Evolutionary conservation across 2,329 filamentous ascomycete species (phyloP), one percentile per base, ranked within the genome.

Genomic region (Meredithiella fracta): DNA sequence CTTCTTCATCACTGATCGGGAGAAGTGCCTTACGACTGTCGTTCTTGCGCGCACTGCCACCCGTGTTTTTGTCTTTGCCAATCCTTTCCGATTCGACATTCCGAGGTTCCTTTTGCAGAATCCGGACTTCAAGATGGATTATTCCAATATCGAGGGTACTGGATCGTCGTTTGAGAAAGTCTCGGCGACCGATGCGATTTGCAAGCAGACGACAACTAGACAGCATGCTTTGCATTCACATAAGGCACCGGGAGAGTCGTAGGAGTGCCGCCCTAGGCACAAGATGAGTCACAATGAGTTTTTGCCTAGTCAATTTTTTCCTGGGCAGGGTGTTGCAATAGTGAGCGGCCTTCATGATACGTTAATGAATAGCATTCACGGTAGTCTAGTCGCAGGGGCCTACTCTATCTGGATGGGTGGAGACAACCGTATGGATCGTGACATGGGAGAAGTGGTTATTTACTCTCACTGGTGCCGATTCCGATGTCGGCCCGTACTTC

Each of bases 381-480:
- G 51, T 4, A 40, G 54, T n/a, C 42, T 31, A 25, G 5, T 58
- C 22, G 14, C 51, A 11, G 56, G 56, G 15, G 52, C 52, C 17
- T 58, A 51, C 15, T 58, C 56, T 14, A 58, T 58, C 47, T 58
- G 56, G 56, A 47, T 58, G 17, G 56, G 56, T 23, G 56, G 56
- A 11, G 56, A 58, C 31, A 58, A 58, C 37, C 51, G 53, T 26
- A 53, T 53, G 20, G 56, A 58, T 26, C 47, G 38, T 25, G 56
- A 58, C 20, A 51, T 58, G 47, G 56, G 56, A 2, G 56, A 58
- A 37, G 47, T 54, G 20, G 42, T 58, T 15, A 40, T 58, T 7
- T 58, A 58, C 47, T 58, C 40, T 58, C 17, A 58, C 56, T 9
- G 56, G 56, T 3, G 50, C 50, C n/a, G 50, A 52, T 20, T 22